These are phyloP conservation scores for Jacaranda copaia DNA, from an alignment of 257 asterid genomes.

Conservation along the genomic window DNA sequence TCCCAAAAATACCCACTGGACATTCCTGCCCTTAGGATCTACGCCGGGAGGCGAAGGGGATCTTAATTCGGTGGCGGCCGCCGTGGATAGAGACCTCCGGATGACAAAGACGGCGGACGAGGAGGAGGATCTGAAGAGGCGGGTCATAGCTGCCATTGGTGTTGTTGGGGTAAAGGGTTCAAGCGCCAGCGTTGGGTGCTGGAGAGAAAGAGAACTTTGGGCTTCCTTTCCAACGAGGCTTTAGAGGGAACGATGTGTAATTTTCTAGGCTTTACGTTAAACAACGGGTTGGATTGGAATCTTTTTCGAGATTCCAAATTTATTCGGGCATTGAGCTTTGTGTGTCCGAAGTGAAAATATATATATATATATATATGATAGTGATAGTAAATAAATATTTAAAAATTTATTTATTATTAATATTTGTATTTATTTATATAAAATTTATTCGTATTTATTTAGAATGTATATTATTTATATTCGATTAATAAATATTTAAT, in stretches of 20 bases:
- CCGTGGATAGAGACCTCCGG: conserved; percentile 61
- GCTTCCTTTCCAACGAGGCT: neutral
- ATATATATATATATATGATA: no score
- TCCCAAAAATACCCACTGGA: conserved; percentile 95
- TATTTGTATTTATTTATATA: no score
- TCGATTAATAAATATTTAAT: no score
- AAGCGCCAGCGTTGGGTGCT: conserved; percentile 24
- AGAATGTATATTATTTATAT: no score
- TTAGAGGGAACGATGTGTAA: conserved; percentile 22
- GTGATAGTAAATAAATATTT: no score
- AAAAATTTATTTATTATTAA: no score
- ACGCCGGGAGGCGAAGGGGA: conserved; percentile 44
- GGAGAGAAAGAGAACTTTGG: conserved; percentile 21
- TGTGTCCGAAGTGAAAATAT: no score
- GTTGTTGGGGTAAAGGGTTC: conserved; percentile 34
- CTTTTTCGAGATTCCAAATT: conserved; percentile 40
- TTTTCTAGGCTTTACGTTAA: conserved; percentile 27
- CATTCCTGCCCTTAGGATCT: conserved; percentile 69
- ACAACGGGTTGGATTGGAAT: conserved; percentile 32
- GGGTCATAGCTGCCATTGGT: conserved; percentile 85
- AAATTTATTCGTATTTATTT: no score
- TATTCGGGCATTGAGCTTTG: conserved; percentile 15
- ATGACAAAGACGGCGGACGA: conserved; percentile 38
- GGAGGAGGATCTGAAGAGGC: conserved; percentile 69
- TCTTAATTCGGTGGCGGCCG: conserved; percentile 52